Base-by-base conservation (phyloP, 768 basidiomycete species). In the Boletus speciosus region DNA sequence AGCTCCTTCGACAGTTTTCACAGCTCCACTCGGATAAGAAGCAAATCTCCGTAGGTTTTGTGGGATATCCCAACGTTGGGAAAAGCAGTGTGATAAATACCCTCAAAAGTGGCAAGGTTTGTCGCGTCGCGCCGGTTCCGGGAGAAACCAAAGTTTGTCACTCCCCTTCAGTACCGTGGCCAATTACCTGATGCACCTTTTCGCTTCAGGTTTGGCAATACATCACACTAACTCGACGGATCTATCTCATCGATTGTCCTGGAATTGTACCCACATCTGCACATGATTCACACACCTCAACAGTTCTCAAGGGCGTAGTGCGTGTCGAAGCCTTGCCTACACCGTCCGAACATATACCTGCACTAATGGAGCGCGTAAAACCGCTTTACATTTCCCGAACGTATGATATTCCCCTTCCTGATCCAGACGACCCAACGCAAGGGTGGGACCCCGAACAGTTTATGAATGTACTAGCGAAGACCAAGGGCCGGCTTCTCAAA, bases 161-260 rank as follows among this genome's bases (percentile, higher is more conserved):
- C 47, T 43, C n/a, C 34, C 37, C 34, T 49, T 34, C 36, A 23
- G 35, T 29, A 16, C 11, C 5, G 16, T 19, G 16, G 15, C 8
- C 12, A 21, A 39, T 42, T 38, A 15, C 23, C 35, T 41, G 19
- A 56, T 27, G 3, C 36, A 55, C 45, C 36, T 40, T 53, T 8
- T 42, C 37, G 19, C n/a, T 36, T 15, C 52, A 73, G 73, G 95
- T 98, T 61, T 99, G 97, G 97, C 96, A 99, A 80, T 99, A 99
- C 73, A 98, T 99, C 76, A 95, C 93, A 29, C 77, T 99, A 39
- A 99, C 95, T 55, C 84, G 88, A 58, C 83, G 90, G 50, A 99
- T 99, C 68, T 99, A 98, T 77, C 87, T 99, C 61, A 98, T 99
- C 75, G 97, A 99, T 73, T 99, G 97, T 69, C 97, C 97, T 29